Percentiles rank a stretch among this genome's conserved stretches.
phyloP scores from a whole-genome alignment of 441 rosid species.

The Rhodomyrtus psidioides region DNA sequence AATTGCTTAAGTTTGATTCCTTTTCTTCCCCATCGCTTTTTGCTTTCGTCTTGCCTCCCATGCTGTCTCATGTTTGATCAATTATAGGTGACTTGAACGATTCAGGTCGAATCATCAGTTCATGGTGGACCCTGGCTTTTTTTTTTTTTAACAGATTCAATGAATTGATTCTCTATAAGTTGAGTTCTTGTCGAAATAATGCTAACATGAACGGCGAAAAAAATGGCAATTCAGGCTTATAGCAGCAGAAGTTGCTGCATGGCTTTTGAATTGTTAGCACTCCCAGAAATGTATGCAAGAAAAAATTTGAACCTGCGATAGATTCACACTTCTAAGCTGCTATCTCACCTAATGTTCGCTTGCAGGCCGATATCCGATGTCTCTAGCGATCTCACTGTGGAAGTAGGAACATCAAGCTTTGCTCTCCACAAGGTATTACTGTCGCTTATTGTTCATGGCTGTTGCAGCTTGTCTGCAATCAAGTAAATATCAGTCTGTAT shows the following conservation, averaged over 20 bases:
- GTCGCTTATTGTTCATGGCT: too few relatives aligned
- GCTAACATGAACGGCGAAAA: conserved; percentile 2
- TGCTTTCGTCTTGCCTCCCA: not conserved
- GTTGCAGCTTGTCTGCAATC: too few relatives aligned
- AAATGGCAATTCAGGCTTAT: conserved; percentile 17
- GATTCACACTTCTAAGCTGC: not conserved
- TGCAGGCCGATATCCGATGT: conserved; percentile 97
- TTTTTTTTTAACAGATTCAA: not conserved
- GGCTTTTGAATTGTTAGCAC: conserved; percentile 28
- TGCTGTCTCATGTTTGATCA: conserved; percentile 7
- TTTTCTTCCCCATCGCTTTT: conserved; percentile 7
- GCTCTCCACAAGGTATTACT: conserved; percentile 76
- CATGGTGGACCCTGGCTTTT: conserved; percentile 9
- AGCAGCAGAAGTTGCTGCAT: conserved; percentile 14
- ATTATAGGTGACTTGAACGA: conserved; percentile 33
- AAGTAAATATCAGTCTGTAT: not conserved
- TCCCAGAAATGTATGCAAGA: conserved; percentile 30
- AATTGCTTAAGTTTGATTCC: not conserved
- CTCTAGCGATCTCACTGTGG: conserved; percentile 82
- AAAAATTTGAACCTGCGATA: not conserved
- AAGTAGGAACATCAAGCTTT: conserved; percentile 82
- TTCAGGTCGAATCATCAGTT: conserved; percentile 19
- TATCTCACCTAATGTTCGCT: conserved; percentile 13
- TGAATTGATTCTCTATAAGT: not conserved
- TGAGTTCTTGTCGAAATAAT: not conserved